Evolutionary conservation across 1,284 basidiomycete genomes (phyloP).

Genomic region (Pseudozyma pruni): DNA sequence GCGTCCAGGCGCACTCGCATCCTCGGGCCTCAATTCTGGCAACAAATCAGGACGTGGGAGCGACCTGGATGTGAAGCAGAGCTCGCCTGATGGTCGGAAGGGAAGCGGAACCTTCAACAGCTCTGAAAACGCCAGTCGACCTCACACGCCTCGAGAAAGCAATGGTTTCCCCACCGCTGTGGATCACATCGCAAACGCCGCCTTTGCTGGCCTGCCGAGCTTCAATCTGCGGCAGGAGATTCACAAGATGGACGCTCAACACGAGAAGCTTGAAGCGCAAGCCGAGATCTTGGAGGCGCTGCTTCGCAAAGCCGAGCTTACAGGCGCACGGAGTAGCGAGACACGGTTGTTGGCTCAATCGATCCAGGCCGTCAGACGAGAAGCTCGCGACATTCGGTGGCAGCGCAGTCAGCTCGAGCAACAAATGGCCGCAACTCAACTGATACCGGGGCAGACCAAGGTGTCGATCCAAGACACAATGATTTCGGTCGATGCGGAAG

Average conservation of each 20-base stretch:
- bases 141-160: slow-evolving; percentile 12
- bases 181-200: not conserved
- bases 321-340: slow-evolving; percentile 83
- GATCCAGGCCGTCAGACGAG: slow-evolving; percentile 80
- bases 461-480: slow-evolving; percentile 46
- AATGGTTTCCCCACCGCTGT: not conserved
- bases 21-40: slow-evolving; percentile 12
- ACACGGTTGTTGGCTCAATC: slow-evolving; percentile 83
- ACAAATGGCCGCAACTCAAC: slow-evolving; percentile 90
- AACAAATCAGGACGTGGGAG: slow-evolving; percentile 12
- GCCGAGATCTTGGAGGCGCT: slow-evolving; percentile 83
- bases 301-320: slow-evolving; percentile 91
- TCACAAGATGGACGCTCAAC: slow-evolving; percentile 72
- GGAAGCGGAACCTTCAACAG: slow-evolving; percentile 1
- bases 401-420: slow-evolving; percentile 74
- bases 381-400: slow-evolving; percentile 84
- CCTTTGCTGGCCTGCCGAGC: slow-evolving; percentile 13
- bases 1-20: slow-evolving; percentile 6
- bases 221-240: slow-evolving; percentile 38
- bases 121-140: slow-evolving; percentile 4
- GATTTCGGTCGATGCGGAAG: slow-evolving; percentile 73
- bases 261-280: slow-evolving; percentile 81
- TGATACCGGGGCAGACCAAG: slow-evolving; percentile 79
- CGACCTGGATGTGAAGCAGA: slow-evolving; percentile 14
- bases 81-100: slow-evolving; percentile 16